Percentiles rank a stretch among this genome's conserved stretches.
Conservation (phyloP, 2,329 filamentous ascomycete species). For the Apiospora malaysiana region DNA sequence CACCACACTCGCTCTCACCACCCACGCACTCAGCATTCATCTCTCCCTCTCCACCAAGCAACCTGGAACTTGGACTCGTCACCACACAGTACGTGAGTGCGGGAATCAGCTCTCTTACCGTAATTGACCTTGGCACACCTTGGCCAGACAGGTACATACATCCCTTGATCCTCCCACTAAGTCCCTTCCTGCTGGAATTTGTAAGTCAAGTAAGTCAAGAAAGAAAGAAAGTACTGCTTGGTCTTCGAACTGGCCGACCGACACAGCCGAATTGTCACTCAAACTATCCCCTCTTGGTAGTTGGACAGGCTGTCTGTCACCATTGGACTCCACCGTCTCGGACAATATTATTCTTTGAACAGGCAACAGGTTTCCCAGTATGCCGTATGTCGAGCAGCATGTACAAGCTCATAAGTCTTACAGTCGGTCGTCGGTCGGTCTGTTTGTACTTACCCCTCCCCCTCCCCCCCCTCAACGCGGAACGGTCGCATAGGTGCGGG, state of each 20-base stretch:
- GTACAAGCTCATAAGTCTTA: background rate
- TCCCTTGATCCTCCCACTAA: background rate
- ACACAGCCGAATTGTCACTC: slow-evolving; percentile 9
- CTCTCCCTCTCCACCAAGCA: background rate
- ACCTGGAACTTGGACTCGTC: slow-evolving; percentile 6
- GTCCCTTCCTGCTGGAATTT: too few species aligned
- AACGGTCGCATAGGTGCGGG: background rate
- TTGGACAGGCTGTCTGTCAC: slow-evolving; percentile 7
- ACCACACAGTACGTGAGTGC: slow-evolving; percentile 2
- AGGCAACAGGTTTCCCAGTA: background rate
- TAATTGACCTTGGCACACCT: background rate
- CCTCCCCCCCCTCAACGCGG: background rate
- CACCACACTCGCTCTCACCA: too few species aligned
- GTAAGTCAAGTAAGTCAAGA: too few species aligned
- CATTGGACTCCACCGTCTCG: background rate
- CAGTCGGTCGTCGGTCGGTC: background rate
- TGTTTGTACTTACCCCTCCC: background rate
- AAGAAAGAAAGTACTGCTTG: too few species aligned
- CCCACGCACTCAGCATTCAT: background rate
- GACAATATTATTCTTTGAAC: background rate
- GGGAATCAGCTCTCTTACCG: background rate
- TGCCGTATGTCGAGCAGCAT: too few species aligned
- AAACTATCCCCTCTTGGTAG: background rate
- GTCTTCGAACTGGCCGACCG: background rate
- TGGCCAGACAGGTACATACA: background rate